Evolutionary conservation across 2,329 filamentous ascomycete species (phyloP), one percentile per base, ranked within the genome.

Genomic region (Dactylellina haptotyla): DNA sequence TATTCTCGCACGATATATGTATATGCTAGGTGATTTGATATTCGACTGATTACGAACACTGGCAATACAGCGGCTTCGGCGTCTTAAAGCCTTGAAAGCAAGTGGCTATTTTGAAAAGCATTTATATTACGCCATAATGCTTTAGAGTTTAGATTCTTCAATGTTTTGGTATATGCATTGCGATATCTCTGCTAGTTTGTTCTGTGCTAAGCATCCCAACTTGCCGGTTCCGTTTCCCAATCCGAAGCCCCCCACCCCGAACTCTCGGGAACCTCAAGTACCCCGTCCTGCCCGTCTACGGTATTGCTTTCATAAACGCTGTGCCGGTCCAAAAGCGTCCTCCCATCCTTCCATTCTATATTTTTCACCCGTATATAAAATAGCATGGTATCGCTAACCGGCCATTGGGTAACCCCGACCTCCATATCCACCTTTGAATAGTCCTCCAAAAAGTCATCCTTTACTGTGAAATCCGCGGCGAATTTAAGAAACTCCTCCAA

Each of bases 361-460:
- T 41, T 59, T 16, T 28, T 37, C 10, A 59, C 4, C 26, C 37
- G 6, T 2, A 59, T 8, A n/a, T 26, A 30, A 30, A 57, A 57
- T 6, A 10, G 1, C 9, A 26, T 14, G 20, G n/a, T 16, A 28
- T 30, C 14, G 20, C 12, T 9, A 25, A 57, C 37, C 4, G 34
- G 26, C 56, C 56, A 34, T 5, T 6, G 9, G 10, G 14, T 10
- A 20, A 59, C 2, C n/a, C 56, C 56, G 30, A 62, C 3, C 18
- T 48, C 58, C 45, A 62, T 62, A 62, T 51, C 41, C 14, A 54
- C 14, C 9, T 10, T 32, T 18, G 45, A 34, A 26, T 64, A 45
- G 8, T 6, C 16, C 25, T 45, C 37, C 48, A 45, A 23, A 25
- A 26, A 51, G n/a, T 46, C 48, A 18, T 57, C 25, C 23, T 12